Percentiles rank a stretch among this genome's conserved stretches.
Evolutionary conservation across 2,329 filamentous ascomycete genomes (phyloP).

Genomic region (Cercospora janseana): DNA sequence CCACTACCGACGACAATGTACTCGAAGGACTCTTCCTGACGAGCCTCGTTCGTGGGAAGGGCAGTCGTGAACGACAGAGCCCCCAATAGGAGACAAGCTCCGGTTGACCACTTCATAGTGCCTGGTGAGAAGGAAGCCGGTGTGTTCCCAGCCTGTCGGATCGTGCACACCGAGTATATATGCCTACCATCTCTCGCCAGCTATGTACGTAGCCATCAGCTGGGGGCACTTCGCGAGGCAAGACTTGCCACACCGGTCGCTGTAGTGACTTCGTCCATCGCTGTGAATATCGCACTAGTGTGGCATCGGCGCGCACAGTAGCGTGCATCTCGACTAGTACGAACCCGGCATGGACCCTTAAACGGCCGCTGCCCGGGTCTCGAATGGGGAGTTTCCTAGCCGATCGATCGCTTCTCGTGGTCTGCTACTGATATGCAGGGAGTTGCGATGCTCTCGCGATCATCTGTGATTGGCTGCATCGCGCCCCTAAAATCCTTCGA

Average conservation of each 20-base stretch:
- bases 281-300: not conserved
- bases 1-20: conserved; percentile 63
- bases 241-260: not conserved
- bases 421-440: not conserved
- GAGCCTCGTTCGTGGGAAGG: not conserved
- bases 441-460: not conserved
- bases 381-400: not conserved
- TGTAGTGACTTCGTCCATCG: not conserved
- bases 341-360: not conserved
- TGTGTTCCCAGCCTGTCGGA: not conserved
- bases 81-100: not conserved
- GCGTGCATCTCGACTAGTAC: not conserved
- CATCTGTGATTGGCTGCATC: not conserved
- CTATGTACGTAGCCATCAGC: not conserved
- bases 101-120: conserved; percentile 2
- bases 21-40: conserved; percentile 48
- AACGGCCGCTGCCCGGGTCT: not conserved
- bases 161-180: not conserved
- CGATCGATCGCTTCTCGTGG: not conserved
- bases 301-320: not conserved
- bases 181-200: not conserved
- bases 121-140: not conserved
- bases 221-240: not conserved
- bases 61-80: not conserved
- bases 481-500: too few relatives aligned